These are phyloP conservation scores for Acer campestre DNA, from an alignment of 345 rosid genomes.

Conservation along the genomic window DNA sequence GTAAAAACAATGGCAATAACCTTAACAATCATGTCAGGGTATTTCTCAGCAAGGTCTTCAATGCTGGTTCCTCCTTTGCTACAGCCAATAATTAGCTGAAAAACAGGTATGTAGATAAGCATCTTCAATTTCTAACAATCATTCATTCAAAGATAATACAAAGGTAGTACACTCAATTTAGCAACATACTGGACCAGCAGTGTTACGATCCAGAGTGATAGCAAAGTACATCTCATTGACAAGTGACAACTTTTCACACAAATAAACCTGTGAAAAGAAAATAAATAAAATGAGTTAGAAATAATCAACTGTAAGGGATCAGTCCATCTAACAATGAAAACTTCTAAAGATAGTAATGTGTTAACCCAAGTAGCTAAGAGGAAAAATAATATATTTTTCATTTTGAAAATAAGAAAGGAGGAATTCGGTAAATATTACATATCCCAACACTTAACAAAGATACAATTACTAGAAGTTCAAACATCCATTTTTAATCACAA, in stretches of 20 bases:
- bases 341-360: neutral
- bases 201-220: slow-evolving; percentile 87
- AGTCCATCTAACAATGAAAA: neutral
- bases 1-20: slow-evolving; percentile 33
- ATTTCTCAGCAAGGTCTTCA: slow-evolving; percentile 99
- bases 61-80: slow-evolving; percentile 99
- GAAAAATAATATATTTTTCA: neutral
- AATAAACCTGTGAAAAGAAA: slow-evolving; percentile 70
- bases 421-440: neutral
- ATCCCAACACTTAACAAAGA: neutral
- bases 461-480: neutral
- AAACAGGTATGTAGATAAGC: slow-evolving; percentile 17
- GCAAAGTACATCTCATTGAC: slow-evolving; percentile 99
- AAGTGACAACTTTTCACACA: slow-evolving; percentile 89
- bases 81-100: slow-evolving; percentile 92
- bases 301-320: neutral
- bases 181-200: slow-evolving; percentile 94
- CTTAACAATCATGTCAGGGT: slow-evolving; percentile 95
- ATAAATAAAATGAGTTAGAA: slow-evolving; percentile 7
- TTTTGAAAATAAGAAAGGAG: neutral
- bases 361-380: neutral
- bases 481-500: neutral
- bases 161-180: neutral
- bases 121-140: slow-evolving; percentile 1
- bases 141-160: neutral